phyloP scores from a whole-genome alignment of 1,284 basidiomycete genomes.

The Fomitopsis palustris region DNA sequence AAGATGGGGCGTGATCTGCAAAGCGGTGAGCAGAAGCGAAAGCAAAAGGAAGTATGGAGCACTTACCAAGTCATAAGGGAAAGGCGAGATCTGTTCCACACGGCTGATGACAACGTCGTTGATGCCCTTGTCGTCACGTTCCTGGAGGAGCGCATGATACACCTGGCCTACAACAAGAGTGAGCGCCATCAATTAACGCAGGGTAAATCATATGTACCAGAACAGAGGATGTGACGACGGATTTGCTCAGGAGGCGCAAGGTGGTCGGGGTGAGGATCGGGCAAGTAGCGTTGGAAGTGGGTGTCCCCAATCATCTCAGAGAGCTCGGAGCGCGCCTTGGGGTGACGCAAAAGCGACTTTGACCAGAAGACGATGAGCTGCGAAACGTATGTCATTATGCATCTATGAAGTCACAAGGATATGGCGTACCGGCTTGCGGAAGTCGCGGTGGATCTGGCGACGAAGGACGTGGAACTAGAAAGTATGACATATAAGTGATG shows the following conservation, averaged over 20 bases:
- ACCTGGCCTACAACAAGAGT: slow-evolving; percentile 70
- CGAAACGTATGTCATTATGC: neutral
- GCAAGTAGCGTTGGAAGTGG: slow-evolving; percentile 90
- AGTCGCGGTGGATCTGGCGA: slow-evolving; percentile 93
- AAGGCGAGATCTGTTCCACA: slow-evolving; percentile 92
- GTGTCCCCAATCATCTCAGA: slow-evolving; percentile 89
- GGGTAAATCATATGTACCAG: slow-evolving; percentile 39
- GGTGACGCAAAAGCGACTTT: slow-evolving; percentile 93
- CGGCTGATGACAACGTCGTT: slow-evolving; percentile 93
- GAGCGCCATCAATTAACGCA: neutral
- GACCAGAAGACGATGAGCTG: slow-evolving; percentile 95
- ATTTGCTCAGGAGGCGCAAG: slow-evolving; percentile 85
- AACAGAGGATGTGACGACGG: slow-evolving; percentile 88
- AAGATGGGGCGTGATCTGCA: slow-evolving; percentile 78
- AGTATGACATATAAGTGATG: neutral
- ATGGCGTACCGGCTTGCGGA: slow-evolving; percentile 81
- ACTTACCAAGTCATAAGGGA: slow-evolving; percentile 89
- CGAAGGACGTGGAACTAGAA: slow-evolving; percentile 89
- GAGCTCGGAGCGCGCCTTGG: slow-evolving; percentile 83
- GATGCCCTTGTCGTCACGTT: slow-evolving; percentile 86
- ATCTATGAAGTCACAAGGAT: neutral
- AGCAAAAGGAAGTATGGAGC: slow-evolving; percentile 2
- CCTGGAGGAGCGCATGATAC: slow-evolving; percentile 86
- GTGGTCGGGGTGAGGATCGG: slow-evolving; percentile 72
- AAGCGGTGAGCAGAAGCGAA: slow-evolving; percentile 9